Base-by-base conservation (phyloP, 73 alveolate species). In the Tetrahymena thermophila region DNA sequence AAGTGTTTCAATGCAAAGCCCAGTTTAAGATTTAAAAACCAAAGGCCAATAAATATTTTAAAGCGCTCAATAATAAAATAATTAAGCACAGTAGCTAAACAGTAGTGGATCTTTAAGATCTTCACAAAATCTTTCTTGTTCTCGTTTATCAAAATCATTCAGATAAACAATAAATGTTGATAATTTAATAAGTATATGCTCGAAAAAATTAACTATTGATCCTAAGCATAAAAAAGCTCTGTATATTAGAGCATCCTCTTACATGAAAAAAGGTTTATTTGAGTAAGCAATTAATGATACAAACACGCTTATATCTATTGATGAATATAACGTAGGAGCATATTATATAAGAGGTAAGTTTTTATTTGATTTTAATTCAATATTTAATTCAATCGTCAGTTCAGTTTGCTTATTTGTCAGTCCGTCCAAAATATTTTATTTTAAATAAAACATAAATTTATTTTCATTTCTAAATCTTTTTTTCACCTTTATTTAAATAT, bases 171-270 rank as follows among this genome's bases (percentile, higher is more conserved):
- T 97, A 17, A 97, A 97, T 93, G 98, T 97, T 44, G 99, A 97
- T 94, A 97, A 97, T 93, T 93, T 97, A 94, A 97, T 97, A 23
- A 71, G 96, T 28, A 98, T 97, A 43, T 97, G 99, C 84, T 85
- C 98, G 6, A 97, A 96, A 94, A 97, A 97, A 85, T 96, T 97
- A 17, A 57, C 96, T 40, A 97, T 96, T 43, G 98, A 96, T 93
- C 97, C 97, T 5, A 96, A 96, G 56, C 99, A 98, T 85, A 96
- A 94, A 56, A 98, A 98, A 96, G 99, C 99, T 10, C 93, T 98
- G 16, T 98, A 97, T 93, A 98, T 98, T 21, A 56, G 99, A n/a
- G 98, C 99, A 7, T 97, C 98, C 4, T 96, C 98, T 9, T 97
- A 83, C 83, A 85, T 98, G 56, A 98, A 98, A 95, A 98, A 97